Evolutionary conservation across 495 filamentous ascomycete species (phyloP), one percentile per base, ranked within the genome.

Genomic region (Friedmanniomyces simplex): DNA sequence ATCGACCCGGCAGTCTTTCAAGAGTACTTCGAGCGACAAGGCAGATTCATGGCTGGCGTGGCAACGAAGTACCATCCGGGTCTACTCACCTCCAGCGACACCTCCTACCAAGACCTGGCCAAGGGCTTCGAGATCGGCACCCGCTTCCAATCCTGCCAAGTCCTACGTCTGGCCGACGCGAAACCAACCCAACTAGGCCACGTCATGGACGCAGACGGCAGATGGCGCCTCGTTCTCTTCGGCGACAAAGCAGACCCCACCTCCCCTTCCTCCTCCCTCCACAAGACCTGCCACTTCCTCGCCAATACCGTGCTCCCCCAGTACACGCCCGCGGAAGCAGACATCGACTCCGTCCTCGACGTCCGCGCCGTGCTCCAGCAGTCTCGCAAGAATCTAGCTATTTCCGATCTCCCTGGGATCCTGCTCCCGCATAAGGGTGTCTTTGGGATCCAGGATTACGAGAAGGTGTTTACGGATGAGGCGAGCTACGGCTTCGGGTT

Each of bases 381-480:
- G 32, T 21, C 28, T 7, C 46, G 61, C 18, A 47, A 47, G 24
- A 26, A 14, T n/a, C 42, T 57, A 32, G 11, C 39, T 7, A 58
- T 64, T 39, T 34, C 57, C 5, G 48, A 56, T 1, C 21, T 64
- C n/a, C 61, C 61, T 3, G 41, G 39, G 25, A 47, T 64, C 24
- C 39, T 64, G 22, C 43, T 64, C 10, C 61, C 61, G 24, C 57
- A 54, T 21, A 64, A 64, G 37, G 61, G 61, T 24, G 39, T 45
- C 13, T 64, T 57, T 34, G 52, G 57, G 10, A 52, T 64, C 14
- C 57, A 60, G 26, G 83, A 84, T 58, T 87, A 85, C 54, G 75
- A 79, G 41, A 82, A 82, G 64, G 75, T 86, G 14, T 87, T 82
- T 67, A 82, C 78, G 26, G 85, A 89, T 64, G 81, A 80, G 58